Base-by-base conservation (phyloP, 148 eudicot genomes). In the Rheum nobile region DNA sequence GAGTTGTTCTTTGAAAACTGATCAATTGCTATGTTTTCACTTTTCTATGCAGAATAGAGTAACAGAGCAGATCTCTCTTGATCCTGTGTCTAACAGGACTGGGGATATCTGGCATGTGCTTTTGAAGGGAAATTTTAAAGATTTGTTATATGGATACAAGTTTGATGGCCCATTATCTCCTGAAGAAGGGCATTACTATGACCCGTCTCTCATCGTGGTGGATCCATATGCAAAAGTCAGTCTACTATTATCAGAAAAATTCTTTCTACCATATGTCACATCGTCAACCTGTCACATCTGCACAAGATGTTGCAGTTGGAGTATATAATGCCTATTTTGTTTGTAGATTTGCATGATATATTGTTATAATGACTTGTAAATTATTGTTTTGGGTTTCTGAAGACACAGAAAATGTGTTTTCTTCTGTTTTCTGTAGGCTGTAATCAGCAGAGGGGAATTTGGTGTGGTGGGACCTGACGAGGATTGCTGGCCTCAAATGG, bases 161-260 rank as follows among this genome's bases (percentile, higher is more conserved):
- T 88, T 95, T 78, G 89, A 87, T 72, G 99, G 99, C 39, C 82
- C 80, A 57, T 90, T 86, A 80, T 90, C 79, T 72, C 97, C 91
- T 44, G 88, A 85, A 75, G 92, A 87, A 73, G 97, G 97, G 54
- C 92, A 86, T 69, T 86, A 88, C 79, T 91, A 87, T 79, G 91
- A 95, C 78, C 81, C 88, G 72, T 86, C 94, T 65, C 84, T 73
- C 38, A 79, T 95, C 68, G 76, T 95, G 80, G 48, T 95, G 78
- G 99, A 95, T 79, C 99, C 97, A 59, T 95, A 90, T 79, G 97
- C 91, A 35, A 92, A 95, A 87, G 99, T 95, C 68, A 76, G 96
- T 83, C 28, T 22, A 57, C 71, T 73, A 59, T 24, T 57, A 31
- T 72, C 24, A 9, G 67, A 28, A 34, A 71, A 21, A 17, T 43